Base-by-base conservation (phyloP, 768 basidiomycete genomes). In the Sistotremastrum suecicum region DNA sequence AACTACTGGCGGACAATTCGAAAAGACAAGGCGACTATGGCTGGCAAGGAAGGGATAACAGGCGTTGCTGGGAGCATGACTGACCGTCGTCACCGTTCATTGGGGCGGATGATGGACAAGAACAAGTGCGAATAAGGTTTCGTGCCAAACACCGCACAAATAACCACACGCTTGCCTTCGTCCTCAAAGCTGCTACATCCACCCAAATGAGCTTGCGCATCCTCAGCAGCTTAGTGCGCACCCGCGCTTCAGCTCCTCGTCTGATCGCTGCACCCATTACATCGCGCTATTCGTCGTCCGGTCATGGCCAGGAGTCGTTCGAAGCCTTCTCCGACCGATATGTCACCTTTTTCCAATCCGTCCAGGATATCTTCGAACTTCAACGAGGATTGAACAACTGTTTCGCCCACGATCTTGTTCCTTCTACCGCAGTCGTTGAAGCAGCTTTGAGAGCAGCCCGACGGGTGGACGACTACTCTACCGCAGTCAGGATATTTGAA, bases 371-470 rank as follows among this genome's bases (percentile, higher is more conserved):
- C 48, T 99, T 99, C 60, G 95, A 99, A 71, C 84, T 99, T 52
- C 94, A 99, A 67, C 87, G 95, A 43, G 95, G 95, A 36, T 71
- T 99, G 57, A 98, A 99, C 74, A 99, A 99, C 75, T 97, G 92
- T 70, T 99, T 99, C 62, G 88, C 95, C 2, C 94, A 98, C 64
- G 95, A 99, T 64, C 77, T 95, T 51, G 91, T 95, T 9, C 90
- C 90, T 4, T 76, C 86, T 1, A 75, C 87, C 30, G 61, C 70
- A 45, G 87, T 94, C 55, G 67, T 92, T 45, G 88, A 91, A 66
- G 84, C 87, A 51, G 89, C 89, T 30, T 68, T 92, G 50, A 77
- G 79, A 45, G 90, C 91, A 47, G 78, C 87, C 20, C 72, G 95
- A 53, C 78, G 91, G 53, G 89, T 95, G 50, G 83, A 99, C 66